Evolutionary conservation across 164 flowering plant genomes (phyloP), one percentile per base, ranked within the genome.

Genomic region (Annona squamosa): DNA sequence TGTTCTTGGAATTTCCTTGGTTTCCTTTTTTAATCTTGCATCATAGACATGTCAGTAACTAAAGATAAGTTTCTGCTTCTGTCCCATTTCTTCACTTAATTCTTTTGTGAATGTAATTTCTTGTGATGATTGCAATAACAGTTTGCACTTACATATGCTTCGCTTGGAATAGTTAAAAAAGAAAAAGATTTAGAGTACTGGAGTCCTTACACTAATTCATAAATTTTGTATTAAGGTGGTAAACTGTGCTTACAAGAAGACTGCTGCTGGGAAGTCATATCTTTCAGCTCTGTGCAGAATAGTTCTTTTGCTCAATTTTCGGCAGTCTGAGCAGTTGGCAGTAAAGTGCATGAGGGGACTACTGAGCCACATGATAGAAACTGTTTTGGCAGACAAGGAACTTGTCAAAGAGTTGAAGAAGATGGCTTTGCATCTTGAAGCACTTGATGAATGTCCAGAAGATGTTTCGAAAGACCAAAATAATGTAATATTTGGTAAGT

Each of bases 191-290:
- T 17, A 48, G n/a, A 41, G 5, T 63, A 12, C 3, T 70, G 37
- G 44, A 62, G 70, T 9, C 4, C 5, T 3, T 63, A 18, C 3
- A 56, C 71, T 62, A 41, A 67, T 48, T 68, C 63, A 16, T 74
- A 48, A 16, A 47, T 48, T 70, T 63, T 73, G 1, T 73, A 1
- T 83, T 59, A 3, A 94, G 99, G 89, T 90, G 74, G 81, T 77
- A 71, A 80, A 85, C 74, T 91, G 85, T 74, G 84, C 69, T 26
- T 67, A n/a, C 42, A 96, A 88, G 87, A 93, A 92, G 84, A 85
- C 94, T 67, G 74, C 93, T 69, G 97, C 97, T 37, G 95, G 87
- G 79, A 91, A 81, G 82, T 73, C 98, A 62, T 96, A 90, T 71
- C 65, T 91, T 26, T 74, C 85, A 62, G 93, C 94, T 48, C 71